A percentile compares a stretch with the other conserved stretches of the same genome.
These are phyloP conservation scores for Diaporthe citrichinensis DNA, from an alignment of 2,329 filamentous ascomycete species.

Conservation along the genomic window DNA sequence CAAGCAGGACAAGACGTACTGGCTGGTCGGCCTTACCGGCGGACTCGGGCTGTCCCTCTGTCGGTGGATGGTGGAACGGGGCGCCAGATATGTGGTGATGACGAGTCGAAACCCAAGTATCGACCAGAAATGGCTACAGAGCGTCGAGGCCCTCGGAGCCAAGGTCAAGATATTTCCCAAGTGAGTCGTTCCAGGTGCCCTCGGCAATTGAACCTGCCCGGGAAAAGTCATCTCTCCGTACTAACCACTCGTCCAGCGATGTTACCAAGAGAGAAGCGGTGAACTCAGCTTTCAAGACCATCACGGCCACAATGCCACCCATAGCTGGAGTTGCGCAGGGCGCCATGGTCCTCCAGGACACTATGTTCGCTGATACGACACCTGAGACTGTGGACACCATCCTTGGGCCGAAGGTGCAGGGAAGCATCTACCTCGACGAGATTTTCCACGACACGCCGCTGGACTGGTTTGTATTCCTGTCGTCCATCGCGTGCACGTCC, in stretches of 20 bases:
- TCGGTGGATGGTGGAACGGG: constrained; percentile 55
- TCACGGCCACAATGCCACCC: not conserved
- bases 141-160: too few relatives aligned
- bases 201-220: too few relatives aligned
- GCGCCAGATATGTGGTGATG: constrained; percentile 55
- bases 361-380: not conserved
- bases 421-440: not conserved
- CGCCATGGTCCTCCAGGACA: not conserved
- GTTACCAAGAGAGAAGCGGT: not conserved
- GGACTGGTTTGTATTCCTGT: constrained; percentile 49
- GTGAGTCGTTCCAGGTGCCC: not conserved
- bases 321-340: not conserved
- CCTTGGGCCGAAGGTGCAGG: not conserved
- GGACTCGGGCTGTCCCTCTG: constrained; percentile 54
- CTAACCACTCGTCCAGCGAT: not conserved
- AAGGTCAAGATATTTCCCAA: not conserved
- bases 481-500: constrained; percentile 37
- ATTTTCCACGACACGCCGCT: not conserved
- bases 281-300: not conserved
- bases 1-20: constrained; percentile 49
- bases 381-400: not conserved
- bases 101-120: constrained; percentile 55
- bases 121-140: constrained; percentile 47
- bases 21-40: constrained; percentile 51
- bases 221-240: too few relatives aligned